These are phyloP conservation scores for Penicillium salamii DNA, from an alignment of 495 filamentous ascomycete genomes.

Conservation along the genomic window DNA sequence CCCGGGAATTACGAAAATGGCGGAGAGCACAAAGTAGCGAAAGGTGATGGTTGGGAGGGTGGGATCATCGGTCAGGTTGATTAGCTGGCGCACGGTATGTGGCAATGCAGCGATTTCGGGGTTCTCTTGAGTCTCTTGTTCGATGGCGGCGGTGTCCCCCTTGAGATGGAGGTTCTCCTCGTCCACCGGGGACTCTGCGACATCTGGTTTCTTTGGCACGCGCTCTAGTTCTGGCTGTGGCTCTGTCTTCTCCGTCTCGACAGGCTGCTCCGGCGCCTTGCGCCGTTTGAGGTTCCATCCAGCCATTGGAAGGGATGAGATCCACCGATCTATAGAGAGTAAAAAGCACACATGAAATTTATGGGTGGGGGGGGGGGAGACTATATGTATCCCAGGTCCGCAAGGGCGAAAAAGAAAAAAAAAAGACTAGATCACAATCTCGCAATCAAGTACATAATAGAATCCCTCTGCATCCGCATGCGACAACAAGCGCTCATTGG, in stretches of 20 bases:
- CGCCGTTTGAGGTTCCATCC: no score
- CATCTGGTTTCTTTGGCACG: neutral
- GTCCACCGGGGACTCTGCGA: constrained; percentile 5
- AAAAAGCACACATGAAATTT: no score
- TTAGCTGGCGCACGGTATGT: constrained; percentile 48
- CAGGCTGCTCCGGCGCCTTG: no score
- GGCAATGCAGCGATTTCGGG: constrained; percentile 48
- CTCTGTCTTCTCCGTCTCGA: neutral
- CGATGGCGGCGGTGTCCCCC: constrained; percentile 24
- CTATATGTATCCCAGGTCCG: no score
- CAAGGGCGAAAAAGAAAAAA: no score
- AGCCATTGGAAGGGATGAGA: no score
- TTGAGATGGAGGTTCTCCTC: constrained; percentile 18
- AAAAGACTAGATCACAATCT: neutral
- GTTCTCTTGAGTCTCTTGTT: constrained; percentile 38
- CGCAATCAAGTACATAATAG: constrained; percentile 1
- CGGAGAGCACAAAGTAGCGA: constrained; percentile 52
- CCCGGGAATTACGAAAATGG: constrained; percentile 51
- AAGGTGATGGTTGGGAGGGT: constrained; percentile 52
- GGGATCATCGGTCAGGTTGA: constrained; percentile 52
- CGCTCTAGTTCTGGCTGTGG: neutral
- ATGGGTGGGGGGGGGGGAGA: no score
- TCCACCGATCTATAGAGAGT: no score
- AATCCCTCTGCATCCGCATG: neutral
- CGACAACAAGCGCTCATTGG: neutral